Conservation (phyloP, 2,329 filamentous ascomycete genomes). For the Pezicula rhizophila region DNA sequence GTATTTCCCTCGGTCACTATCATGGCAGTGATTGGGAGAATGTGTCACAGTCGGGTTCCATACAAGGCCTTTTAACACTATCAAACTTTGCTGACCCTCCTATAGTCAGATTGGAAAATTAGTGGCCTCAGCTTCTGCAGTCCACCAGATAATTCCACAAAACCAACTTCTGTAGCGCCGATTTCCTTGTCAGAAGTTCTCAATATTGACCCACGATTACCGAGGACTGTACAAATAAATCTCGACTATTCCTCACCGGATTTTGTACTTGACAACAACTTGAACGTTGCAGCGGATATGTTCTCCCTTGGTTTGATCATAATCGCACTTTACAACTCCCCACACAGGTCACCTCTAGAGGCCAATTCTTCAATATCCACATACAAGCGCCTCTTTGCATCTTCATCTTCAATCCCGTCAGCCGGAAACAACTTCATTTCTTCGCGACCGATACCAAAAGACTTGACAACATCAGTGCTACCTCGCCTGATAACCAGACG, state of each 20-base stretch:
- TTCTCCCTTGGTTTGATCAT: constrained; percentile 89
- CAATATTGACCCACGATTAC: constrained; percentile 79
- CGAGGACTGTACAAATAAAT: constrained; percentile 76
- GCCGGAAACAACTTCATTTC: constrained; percentile 79
- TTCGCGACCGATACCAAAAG: constrained; percentile 71
- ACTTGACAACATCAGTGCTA: constrained; percentile 69
- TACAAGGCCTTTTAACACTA: neutral
- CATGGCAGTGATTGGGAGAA: no score
- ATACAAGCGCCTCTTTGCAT: constrained; percentile 79
- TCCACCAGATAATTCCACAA: constrained; percentile 68
- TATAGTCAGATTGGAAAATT: constrained; percentile 92
- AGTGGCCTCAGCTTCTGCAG: constrained; percentile 88
- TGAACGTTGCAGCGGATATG: constrained; percentile 81
- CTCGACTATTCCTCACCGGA: constrained; percentile 93
- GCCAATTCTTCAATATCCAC: constrained; percentile 72
- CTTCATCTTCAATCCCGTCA: constrained; percentile 72
- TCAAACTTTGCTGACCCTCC: constrained; percentile 27
- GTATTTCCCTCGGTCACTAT: no score
- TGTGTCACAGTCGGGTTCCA: no score
- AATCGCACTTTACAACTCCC: constrained; percentile 88
- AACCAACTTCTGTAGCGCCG: constrained; percentile 68
- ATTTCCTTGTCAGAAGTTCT: constrained; percentile 79
- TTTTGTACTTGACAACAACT: constrained; percentile 85
- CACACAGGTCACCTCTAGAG: constrained; percentile 81
- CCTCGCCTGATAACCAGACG: constrained; percentile 81